Evolutionary conservation across 1,139 yeast genomes (phyloP).

Genomic region (Sugiyamaella pinicola): DNA sequence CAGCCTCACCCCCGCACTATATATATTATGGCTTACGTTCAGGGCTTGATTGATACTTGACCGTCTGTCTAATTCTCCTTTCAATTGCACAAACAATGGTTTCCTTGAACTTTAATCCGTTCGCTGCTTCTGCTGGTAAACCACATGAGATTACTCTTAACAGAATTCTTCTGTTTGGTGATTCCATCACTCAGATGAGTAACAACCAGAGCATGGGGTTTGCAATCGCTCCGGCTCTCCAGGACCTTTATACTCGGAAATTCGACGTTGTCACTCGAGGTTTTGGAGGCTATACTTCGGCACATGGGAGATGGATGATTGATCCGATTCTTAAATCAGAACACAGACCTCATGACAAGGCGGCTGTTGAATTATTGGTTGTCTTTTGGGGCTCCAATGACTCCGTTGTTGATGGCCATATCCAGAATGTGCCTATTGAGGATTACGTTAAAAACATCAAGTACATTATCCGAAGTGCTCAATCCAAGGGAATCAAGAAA

Average conservation of each 20-base stretch:
- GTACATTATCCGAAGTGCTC: slow-evolving; percentile 42
- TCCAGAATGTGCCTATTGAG: slow-evolving; percentile 54
- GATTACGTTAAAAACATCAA: slow-evolving; percentile 51
- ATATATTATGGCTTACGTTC: too few relatives aligned
- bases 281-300: slow-evolving; percentile 59
- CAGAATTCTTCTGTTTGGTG: slow-evolving; percentile 51
- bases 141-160: slow-evolving; percentile 5
- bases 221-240: slow-evolving; percentile 51
- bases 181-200: slow-evolving; percentile 56
- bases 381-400: slow-evolving; percentile 31
- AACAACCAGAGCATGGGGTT: slow-evolving; percentile 44
- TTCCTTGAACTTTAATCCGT: neutral
- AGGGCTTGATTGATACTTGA: too few relatives aligned
- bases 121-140: neutral
- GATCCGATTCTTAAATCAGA: slow-evolving; percentile 27
- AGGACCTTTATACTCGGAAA: slow-evolving; percentile 49
- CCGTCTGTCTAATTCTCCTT: neutral
- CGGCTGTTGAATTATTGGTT: slow-evolving; percentile 27
- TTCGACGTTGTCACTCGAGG: slow-evolving; percentile 62
- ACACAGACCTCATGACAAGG: slow-evolving; percentile 15
- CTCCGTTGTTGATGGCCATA: slow-evolving; percentile 14
- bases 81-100: neutral
- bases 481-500: slow-evolving; percentile 18
- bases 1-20: too few relatives aligned
- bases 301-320: slow-evolving; percentile 37